Evolutionary conservation across 768 basidiomycete genomes (phyloP), one percentile per base, ranked within the genome.

Genomic region (Filobasidium wieringae): DNA sequence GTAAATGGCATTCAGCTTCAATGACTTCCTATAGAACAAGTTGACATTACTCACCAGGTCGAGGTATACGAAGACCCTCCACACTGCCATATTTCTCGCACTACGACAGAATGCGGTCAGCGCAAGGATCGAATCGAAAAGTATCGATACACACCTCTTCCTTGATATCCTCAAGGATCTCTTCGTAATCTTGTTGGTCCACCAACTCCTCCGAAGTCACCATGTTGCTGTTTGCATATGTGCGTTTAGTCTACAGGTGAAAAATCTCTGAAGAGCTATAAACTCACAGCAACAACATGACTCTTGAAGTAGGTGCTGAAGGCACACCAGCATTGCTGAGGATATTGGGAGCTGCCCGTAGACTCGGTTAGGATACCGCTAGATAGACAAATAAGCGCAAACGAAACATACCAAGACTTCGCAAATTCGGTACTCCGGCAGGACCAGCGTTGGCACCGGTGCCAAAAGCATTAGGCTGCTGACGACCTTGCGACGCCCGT

Each of bases 161-260:
- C 69, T 85, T 88, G 71, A 97, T 83, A 70, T 99, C 95, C 69
- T 95, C 91, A 60, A 87, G 83, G 58, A 99, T 81, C 66, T 99
- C 95, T 24, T 83, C 82, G 72, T 95, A 99, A 68, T 99, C 95
- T 59, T 84, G 78, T 70, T 97, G 93, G 66, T 89, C 84, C 17
- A 80, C 73, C 47, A 99, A 80, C 68, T 99, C 95, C 43, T 99
- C 95, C 0, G 87, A 72, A 0, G 87, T 87, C 63, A 99, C 90
- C 95, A 99, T 99, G 80, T 97, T 99, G 55, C 43, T 4, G 29
- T 47, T n/a, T n/a, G n/a, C n/a, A n/a, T n/a, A n/a, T n/a, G n/a
- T n/a, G n/a, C n/a, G n/a, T n/a, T n/a, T n/a, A n/a, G n/a, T n/a
- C n/a, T n/a, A n/a, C n/a, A n/a, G n/a, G n/a, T n/a, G n/a, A n/a